phyloP scores from a whole-genome alignment of 75 land plant species.

The Cupressus sempervirens region DNA sequence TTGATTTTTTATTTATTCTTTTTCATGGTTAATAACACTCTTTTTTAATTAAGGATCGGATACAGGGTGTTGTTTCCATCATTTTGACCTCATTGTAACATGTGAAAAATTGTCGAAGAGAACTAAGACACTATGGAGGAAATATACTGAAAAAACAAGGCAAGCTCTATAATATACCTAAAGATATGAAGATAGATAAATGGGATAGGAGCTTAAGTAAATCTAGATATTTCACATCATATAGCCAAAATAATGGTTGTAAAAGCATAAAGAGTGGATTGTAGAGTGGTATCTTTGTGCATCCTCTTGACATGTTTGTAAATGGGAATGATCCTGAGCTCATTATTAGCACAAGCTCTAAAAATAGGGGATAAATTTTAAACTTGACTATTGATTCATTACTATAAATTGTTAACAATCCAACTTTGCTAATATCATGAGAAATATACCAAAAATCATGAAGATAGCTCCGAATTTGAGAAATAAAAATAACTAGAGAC shows the following conservation, averaged over 20 bases:
- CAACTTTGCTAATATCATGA: neutral
- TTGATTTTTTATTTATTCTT: neutral
- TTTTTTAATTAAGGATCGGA: neutral
- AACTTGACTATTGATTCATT: neutral
- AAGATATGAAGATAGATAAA: neutral
- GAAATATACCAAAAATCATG: neutral
- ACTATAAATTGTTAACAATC: neutral
- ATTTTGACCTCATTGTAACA: neutral
- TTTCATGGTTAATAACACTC: neutral
- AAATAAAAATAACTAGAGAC: neutral
- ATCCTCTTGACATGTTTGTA: neutral
- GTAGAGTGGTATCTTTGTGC: neutral
- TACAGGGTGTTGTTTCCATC: neutral
- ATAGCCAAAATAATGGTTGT: neutral
- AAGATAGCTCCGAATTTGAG: neutral
- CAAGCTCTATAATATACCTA: neutral
- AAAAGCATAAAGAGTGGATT: neutral
- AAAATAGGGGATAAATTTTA: neutral
- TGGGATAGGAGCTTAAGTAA: neutral
- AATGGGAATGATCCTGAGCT: neutral
- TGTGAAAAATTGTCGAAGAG: neutral
- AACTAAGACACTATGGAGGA: neutral
- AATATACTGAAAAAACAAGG: neutral
- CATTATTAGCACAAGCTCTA: neutral
- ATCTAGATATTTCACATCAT: neutral